Base-by-base conservation (phyloP, 2,329 filamentous ascomycete genomes). In the Gaeumannomyces tritici region DNA sequence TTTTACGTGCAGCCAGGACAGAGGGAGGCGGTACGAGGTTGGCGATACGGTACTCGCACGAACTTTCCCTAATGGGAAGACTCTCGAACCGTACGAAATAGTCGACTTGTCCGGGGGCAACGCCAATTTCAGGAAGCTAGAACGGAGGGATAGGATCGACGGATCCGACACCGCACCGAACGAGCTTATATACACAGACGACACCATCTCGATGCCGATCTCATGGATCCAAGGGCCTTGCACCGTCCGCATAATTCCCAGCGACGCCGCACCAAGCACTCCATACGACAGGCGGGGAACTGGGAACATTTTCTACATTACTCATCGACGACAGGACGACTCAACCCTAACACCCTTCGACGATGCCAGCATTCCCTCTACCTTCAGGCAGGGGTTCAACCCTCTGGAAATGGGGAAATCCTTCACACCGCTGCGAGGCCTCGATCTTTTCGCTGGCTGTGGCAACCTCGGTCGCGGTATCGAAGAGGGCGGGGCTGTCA, bases 391-490 rank as follows among this genome's bases (percentile, higher is more conserved):
- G 71, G 86, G 85, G 0, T 83, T 83, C 55, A 75, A 87, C 65
- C 81, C 83, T 0, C 59, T 62, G 0, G 66, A 64, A 1, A 35
- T 62, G 0, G 66, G 64, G 1, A 35, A 64, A 6, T 62, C 66
- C 55, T 70, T 63, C 64, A 64, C 69, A 24, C 78, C 77, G 63
- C 76, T 90, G 11, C 76, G 75, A 6, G 88, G 87, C 0, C 73
- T 93, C 4, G 89, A 91, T 65, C 75, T 95, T 0, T 96, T 91
- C 68, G 91, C 88, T 66, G 91, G 91, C 0, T 87, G 88, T 24
- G 90, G 91, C 0, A 91, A 88, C 61, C 85, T 95, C 61, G 90
- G 90, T 6, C 80, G 89, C 33, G 90, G 90, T 0, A 76, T 96
- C 0, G 89, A 92, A 71, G 89, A 92, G 61, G 84, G 84, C 0